phyloP scores from a whole-genome alignment of 169 alveolate species.

The Babesia divergens region DNA sequence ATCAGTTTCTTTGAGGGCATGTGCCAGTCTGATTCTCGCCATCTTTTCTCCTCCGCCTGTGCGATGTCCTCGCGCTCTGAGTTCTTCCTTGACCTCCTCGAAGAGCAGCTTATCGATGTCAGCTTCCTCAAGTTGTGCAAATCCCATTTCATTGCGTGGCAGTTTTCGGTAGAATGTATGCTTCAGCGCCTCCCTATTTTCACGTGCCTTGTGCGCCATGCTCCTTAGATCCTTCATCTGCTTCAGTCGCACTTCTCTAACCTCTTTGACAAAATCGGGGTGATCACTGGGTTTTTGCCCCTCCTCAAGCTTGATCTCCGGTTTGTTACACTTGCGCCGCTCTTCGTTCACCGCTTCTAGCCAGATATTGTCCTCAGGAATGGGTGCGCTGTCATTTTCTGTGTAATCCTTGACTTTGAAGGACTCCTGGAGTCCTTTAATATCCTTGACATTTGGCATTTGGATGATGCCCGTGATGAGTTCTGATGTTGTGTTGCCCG shows the following conservation, averaged over 20 bases:
- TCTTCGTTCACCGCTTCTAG: slow-evolving; percentile 45
- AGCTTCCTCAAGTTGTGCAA: neutral
- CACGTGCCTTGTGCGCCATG: slow-evolving; percentile 14
- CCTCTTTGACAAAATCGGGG: slow-evolving; percentile 13
- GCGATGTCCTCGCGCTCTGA: slow-evolving; percentile 56
- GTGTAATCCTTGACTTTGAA: slow-evolving; percentile 38
- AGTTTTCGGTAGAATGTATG: slow-evolving; percentile 42
- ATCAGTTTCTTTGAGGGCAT: slow-evolving; percentile 22
- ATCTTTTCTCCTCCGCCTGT: slow-evolving; percentile 29
- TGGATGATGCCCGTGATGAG: slow-evolving; percentile 46
- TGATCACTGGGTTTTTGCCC: slow-evolving; percentile 16
- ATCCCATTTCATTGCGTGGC: slow-evolving; percentile 43
- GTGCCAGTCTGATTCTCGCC: slow-evolving; percentile 8
- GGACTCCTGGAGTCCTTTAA: neutral
- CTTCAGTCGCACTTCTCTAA: slow-evolving; percentile 1
- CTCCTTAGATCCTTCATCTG: neutral
- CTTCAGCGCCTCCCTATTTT: slow-evolving; percentile 5
- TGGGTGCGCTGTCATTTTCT: slow-evolving; percentile 22
- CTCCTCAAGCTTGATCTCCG: neutral
- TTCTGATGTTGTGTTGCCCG: slow-evolving; percentile 16
- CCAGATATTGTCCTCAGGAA: slow-evolving; percentile 40
- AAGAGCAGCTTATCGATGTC: slow-evolving; percentile 53
- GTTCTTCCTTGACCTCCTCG: slow-evolving; percentile 56
- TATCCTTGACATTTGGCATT: slow-evolving; percentile 33
- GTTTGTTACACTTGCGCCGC: neutral